A percentile compares a stretch with the other conserved stretches of the same genome.
phyloP scores from a whole-genome alignment of 257 asterid species.

The Rhazya stricta region DNA sequence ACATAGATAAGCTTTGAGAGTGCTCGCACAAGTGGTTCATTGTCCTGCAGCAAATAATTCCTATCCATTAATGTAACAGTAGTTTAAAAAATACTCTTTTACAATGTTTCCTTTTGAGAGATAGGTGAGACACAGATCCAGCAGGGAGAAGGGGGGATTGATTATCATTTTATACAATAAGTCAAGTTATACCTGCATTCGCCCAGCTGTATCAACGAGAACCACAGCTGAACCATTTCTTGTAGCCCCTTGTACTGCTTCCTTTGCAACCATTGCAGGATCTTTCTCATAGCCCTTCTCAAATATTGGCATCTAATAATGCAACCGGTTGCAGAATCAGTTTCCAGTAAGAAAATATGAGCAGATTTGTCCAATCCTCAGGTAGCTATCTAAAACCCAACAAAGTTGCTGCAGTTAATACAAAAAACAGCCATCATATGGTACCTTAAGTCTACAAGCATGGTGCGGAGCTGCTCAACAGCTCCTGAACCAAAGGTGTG shows the following conservation, averaged over 20 bases:
- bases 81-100: background rate
- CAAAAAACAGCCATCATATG: background rate
- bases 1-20: slow-evolving; percentile 82
- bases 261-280: slow-evolving; percentile 94
- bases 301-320: slow-evolving; percentile 71
- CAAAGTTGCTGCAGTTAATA: background rate
- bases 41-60: slow-evolving; percentile 50
- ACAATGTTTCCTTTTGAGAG: background rate
- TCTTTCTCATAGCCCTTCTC: slow-evolving; percentile 99
- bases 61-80: slow-evolving; percentile 3
- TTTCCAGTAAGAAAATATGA: background rate
- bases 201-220: slow-evolving; percentile 96
- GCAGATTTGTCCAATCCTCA: background rate
- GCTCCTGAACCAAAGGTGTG: slow-evolving; percentile 99
- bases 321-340: slow-evolving; percentile 8
- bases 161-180: background rate
- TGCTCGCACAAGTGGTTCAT: slow-evolving; percentile 97
- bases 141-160: no score
- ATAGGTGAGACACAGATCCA: background rate
- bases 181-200: slow-evolving; percentile 72
- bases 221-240: slow-evolving; percentile 93
- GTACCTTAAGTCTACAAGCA: slow-evolving; percentile 93
- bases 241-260: slow-evolving; percentile 89
- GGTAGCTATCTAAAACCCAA: slow-evolving; percentile 3
- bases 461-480: slow-evolving; percentile 99